phyloP scores from a whole-genome alignment of 164 flowering plant genomes.

The Liriodendron chinense region DNA sequence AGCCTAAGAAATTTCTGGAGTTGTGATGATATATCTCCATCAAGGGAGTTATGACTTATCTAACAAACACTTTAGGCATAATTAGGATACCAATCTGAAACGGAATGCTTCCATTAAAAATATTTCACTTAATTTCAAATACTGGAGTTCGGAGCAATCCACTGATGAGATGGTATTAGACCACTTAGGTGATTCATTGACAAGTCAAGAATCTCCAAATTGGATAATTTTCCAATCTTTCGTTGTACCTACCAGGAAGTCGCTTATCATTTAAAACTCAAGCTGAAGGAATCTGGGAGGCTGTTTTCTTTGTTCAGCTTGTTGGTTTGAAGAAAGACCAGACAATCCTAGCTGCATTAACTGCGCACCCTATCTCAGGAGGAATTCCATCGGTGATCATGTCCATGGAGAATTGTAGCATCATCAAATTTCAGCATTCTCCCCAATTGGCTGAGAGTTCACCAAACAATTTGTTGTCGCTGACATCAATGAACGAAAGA shows the following conservation, averaged over 20 bases:
- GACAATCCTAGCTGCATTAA: background rate
- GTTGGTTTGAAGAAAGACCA: constrained; percentile 3
- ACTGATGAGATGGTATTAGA: background rate
- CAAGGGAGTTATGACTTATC: constrained; percentile 2
- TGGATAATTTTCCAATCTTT: background rate
- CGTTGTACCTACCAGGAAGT: background rate
- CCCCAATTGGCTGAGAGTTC: background rate
- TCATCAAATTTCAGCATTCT: background rate
- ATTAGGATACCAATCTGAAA: constrained; percentile 8
- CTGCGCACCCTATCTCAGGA: constrained; percentile 1
- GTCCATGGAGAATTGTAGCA: background rate
- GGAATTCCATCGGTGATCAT: background rate
- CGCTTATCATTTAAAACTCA: constrained; percentile 1
- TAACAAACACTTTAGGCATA: background rate
- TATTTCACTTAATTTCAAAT: too few species aligned
- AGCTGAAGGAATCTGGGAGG: constrained; percentile 6
- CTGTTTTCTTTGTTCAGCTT: too few species aligned
- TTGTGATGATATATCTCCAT: background rate
- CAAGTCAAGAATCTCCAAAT: constrained; percentile 1
- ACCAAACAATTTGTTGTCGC: constrained; percentile 6
- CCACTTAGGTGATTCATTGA: background rate
- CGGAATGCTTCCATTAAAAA: constrained; percentile 3
- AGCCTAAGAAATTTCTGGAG: background rate
- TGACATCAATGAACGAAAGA: background rate
- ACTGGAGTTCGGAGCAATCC: background rate